Conservation (phyloP, 208 protist genomes). For the Balamuthia mandrillaris region DNA sequence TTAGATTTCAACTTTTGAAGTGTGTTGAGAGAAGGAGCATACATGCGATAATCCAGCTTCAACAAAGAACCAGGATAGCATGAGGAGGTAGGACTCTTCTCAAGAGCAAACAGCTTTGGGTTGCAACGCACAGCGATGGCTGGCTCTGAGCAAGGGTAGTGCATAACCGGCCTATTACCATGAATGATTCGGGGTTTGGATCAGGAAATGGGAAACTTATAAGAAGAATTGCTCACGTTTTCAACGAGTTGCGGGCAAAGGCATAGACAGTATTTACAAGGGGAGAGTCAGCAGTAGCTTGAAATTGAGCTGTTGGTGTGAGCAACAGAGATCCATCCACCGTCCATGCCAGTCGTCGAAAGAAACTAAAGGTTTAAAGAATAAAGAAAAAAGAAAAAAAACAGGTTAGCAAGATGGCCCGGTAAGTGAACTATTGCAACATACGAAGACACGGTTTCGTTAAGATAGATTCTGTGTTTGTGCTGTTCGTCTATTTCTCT, state of each 20-base stretch:
- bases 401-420: not conserved
- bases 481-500: not conserved
- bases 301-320: constrained; percentile 14
- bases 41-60: constrained; percentile 18
- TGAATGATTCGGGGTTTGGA: not conserved
- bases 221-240: not conserved
- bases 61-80: not conserved
- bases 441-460: constrained; percentile 5
- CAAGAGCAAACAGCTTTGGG: not conserved
- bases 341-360: constrained; percentile 26
- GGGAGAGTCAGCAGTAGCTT: not conserved
- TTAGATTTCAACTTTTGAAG: not conserved
- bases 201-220: not conserved
- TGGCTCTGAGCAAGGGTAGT: not conserved
- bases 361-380: not conserved
- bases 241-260: not conserved
- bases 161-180: not conserved
- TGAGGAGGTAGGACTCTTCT: too few relatives aligned
- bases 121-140: constrained; percentile 16
- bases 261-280: not conserved
- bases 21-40: not conserved
- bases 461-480: constrained; percentile 7
- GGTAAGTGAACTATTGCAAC: not conserved
- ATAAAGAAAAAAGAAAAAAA: not conserved
- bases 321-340: constrained; percentile 8